Base-by-base conservation (phyloP, 176 grass and related monocot genomes). In the Lolium multiflorum region DNA sequence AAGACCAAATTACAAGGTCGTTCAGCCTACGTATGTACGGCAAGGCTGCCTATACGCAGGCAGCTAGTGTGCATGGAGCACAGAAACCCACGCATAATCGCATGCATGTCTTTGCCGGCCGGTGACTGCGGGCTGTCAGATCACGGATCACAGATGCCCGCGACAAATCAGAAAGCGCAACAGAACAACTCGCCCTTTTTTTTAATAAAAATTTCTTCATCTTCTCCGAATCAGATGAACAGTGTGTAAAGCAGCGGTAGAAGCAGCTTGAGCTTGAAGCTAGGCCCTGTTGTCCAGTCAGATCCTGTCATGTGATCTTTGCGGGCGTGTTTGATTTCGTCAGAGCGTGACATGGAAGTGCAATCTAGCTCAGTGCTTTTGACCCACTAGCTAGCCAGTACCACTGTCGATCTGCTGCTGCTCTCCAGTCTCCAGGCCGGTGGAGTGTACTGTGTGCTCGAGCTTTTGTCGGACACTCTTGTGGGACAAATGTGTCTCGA, bases 201-300 rank as follows among this genome's bases (percentile, higher is more conserved):
- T 50, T 25, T 41, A 41, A 31, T 31, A 31, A 31, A 35, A 13
- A 74, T 3, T 24, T 58, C 65, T 49, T 79, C 64, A 3, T 9
- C 78, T 47, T 81, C 60, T 70, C 85, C 77, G 82, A 88, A 85
- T 84, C 85, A 75, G 82, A 54, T 68, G 76, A 71, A 74, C 64
- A 56, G 78, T 71, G 44, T 39, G 25, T 63, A 79, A 86, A 70
- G 89, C 78, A 76, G 55, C 39, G 44, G 78, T 65, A 51, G 61
- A 14, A 17, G 66, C 84, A 82, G 82, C 90, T 91, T 91, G 82
- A 88, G 78, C 90, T 88, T 88, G 82, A 91, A 85, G 90, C 59
- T 91, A 72, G 25, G 5, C 71, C 47, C 71, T 72, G 58, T 61
- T 41, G 39, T 38, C 87, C 85, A 68, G 41, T 91, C 89, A 60